Percentiles rank a stretch among this genome's conserved stretches.
Conservation (phyloP, 129 eudicot species). For the Chrysanthemum seticuspe region DNA sequence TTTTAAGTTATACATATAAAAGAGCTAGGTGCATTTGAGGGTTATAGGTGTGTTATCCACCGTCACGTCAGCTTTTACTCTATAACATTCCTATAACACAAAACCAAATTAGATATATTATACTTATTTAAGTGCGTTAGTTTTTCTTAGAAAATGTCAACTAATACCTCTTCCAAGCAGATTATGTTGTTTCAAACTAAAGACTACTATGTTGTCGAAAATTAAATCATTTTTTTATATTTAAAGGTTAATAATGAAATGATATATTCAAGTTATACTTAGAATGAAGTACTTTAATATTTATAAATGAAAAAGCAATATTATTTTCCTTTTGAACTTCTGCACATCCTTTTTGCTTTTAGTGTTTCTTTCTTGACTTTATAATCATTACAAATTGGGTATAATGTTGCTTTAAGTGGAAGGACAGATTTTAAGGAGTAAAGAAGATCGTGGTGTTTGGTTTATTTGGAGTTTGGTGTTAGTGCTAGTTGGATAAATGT, state of each 20-base stretch:
- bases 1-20: too few species aligned
- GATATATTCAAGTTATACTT: neutral
- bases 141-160: too few species aligned
- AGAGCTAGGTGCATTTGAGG: too few species aligned
- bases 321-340: neutral
- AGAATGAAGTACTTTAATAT: neutral
- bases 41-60: too few species aligned
- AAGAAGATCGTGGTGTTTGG: conserved; percentile 44
- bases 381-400: conserved; percentile 39
- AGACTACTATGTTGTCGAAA: too few species aligned
- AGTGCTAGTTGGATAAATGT: conserved; percentile 22
- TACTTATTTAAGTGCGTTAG: too few species aligned
- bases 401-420: conserved; percentile 48
- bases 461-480: conserved; percentile 33
- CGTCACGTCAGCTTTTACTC: too few species aligned
- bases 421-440: conserved; percentile 40
- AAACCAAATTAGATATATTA: too few species aligned
- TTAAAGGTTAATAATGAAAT: neutral
- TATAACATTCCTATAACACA: too few species aligned
- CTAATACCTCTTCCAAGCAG: too few species aligned
- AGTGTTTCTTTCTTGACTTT: conserved; percentile 22
- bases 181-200: too few species aligned
- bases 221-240: too few species aligned
- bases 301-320: neutral
- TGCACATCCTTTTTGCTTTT: conserved; percentile 12